Evolutionary conservation across 305 asterid genomes (phyloP), one percentile per base, ranked within the genome.

Genomic region (Rubia balearica): DNA sequence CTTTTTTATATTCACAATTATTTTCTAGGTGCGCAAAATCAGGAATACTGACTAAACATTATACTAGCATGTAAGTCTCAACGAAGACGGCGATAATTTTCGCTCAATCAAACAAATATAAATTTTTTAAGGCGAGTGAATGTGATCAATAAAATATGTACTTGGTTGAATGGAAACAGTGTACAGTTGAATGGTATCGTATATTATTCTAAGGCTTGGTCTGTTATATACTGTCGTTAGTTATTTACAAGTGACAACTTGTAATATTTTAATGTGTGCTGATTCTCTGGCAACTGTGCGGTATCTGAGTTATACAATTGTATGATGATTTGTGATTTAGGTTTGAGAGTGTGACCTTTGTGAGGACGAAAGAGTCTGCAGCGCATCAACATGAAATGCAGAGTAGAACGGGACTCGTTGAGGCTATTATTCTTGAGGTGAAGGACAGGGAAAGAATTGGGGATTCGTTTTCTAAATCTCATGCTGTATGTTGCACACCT

Each of bases 391-490:
- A 78, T 72, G 79, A 53, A 43, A 81, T 81, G 84, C 81, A 74
- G 74, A 75, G 77, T 64, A 78, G 74, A 57, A 68, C 81, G 42
- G 84, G 84, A 11, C 65, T 81, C 61, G 42, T 81, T 71, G 84
- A 81, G 67, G 78, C 84, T 56, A 81, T 81, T 60, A 75, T 81
- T 59, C 78, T 81, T 19, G 85, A 81, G 77, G 82, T 81, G 68
- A 78, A 74, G 64, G 85, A 81, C 76, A 65, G 82, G n/a, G 76
- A 81, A 12, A 78, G 75, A 40, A 78, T 81, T 22, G 85, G 85
- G 24, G 80, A 67, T 63, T 61, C 75, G 13, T 78, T 41, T 70
- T 33, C 73, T 14, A 73, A 75, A 7, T 75, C 82, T 38, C 33
- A 73, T 75, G 80, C 76, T 14, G 77, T 81, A 46, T 81, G 85